These are phyloP conservation scores for Vanrija sp. DNA, from an alignment of 1,284 basidiomycete species.

Conservation along the genomic window DNA sequence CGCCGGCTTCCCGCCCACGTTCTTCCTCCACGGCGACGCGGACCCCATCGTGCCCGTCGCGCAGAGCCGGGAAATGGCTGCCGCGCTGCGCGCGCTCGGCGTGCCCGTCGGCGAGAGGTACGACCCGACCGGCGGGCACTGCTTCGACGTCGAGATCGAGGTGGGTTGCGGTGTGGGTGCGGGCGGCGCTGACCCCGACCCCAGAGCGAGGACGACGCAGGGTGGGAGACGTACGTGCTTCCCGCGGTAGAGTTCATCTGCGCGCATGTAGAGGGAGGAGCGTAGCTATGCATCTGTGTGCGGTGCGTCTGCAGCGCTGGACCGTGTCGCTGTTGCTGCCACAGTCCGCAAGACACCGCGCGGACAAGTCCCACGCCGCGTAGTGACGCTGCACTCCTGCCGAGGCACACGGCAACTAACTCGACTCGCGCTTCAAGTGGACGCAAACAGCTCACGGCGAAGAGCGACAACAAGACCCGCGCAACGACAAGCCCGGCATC, in stretches of 20 bases:
- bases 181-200: not conserved
- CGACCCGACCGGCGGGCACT: constrained; percentile 13
- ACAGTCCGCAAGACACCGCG: no score
- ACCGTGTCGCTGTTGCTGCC: no score
- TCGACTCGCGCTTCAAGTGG: no score
- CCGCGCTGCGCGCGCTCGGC: constrained; percentile 11
- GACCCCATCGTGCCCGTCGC: constrained; percentile 22
- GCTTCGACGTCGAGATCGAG: constrained; percentile 21
- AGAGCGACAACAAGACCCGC: no score
- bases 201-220: constrained; percentile 17
- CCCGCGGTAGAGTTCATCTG: constrained; percentile 23
- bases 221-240: constrained; percentile 22
- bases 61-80: constrained; percentile 19
- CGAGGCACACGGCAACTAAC: no score
- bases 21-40: constrained; percentile 23
- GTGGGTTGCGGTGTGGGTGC: constrained; percentile 12
- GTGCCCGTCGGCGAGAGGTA: constrained; percentile 15
- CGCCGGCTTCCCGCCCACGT: constrained; percentile 20
- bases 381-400: no score
- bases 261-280: constrained; percentile 5
- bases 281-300: no score
- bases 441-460: no score
- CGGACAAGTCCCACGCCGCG: no score
- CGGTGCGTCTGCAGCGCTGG: no score
- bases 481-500: no score